phyloP scores from a whole-genome alignment of 306 rosid species.

The Mimosa bimucronata region DNA sequence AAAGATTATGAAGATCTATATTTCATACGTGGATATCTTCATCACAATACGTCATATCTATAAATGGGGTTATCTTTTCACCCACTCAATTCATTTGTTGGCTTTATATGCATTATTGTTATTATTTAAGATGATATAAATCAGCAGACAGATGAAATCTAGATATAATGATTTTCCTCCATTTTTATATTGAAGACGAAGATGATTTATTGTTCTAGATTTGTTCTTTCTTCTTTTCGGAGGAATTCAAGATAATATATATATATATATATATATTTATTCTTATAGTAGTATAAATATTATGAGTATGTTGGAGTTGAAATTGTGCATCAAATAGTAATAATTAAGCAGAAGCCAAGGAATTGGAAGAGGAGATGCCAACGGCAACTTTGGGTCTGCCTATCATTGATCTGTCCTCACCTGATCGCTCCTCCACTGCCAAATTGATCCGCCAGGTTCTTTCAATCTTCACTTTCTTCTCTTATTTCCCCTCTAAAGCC shows the following conservation, averaged over 20 bases:
- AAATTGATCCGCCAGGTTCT: conserved; percentile 66
- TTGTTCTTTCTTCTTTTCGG: not conserved
- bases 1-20: no score
- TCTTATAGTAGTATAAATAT: not conserved
- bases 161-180: not conserved
- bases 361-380: conserved; percentile 32
- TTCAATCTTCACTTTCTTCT: not conserved
- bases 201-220: not conserved
- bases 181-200: not conserved
- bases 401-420: conserved; percentile 67
- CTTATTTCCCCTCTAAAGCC: not conserved
- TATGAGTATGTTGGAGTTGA: not conserved
- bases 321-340: no score
- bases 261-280: no score
- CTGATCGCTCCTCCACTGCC: conserved; percentile 62
- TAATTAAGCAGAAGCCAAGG: not conserved
- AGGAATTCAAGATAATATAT: not conserved
- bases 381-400: conserved; percentile 55
- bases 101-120: no score
- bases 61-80: no score
- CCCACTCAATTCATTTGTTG: no score
- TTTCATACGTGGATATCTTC: no score
- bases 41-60: no score
- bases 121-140: no score
- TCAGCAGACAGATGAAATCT: not conserved